Evolutionary conservation across 805 yeast genomes (phyloP), one percentile per base, ranked within the genome.

Genomic region (Candida maesae): DNA sequence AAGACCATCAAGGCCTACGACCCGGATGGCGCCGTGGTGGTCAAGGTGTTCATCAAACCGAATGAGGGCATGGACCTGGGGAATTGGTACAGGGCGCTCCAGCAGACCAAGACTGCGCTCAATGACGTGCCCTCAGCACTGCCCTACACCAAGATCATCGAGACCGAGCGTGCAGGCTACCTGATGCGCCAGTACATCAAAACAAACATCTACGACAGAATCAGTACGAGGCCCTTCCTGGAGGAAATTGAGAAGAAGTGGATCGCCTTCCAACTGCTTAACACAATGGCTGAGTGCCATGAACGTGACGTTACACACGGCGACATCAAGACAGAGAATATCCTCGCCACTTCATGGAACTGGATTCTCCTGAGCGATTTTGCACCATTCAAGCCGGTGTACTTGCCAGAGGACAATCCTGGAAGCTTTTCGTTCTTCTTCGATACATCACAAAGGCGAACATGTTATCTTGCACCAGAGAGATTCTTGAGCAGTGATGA

Each of bases 401-500:
- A 73, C 51, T 64, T 93, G 24, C 97, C 98, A 0, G 96, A 86
- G 49, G 93, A 89, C 51, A 91, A 93, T 55, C 97, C 98, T 0
- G 84, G 90, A 11, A 91, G 84, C 47, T 93, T 85, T 53, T 79
- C 93, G 1, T 93, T 91, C 56, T 93, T 82, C 61, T 93, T 90
- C 58, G 98, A 93, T 63, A 86, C 91, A 3, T 84, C 95, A 2
- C 86, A 79, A 57, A 70, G 97, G 49, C 72, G 96, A 53, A 75
- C 79, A 2, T 93, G 99, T 61, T 91, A 91, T 60, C 61, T 93
- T 32, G 98, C 99, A 0, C 99, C 99, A 0, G 99, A 93, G 59
- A 67, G 99, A 49, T 91, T 93, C 54, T 46, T 35, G 46, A 61
- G 55, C 46, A 52, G 54, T 6, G 46, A 42, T 23, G 52, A 56